A percentile compares a stretch with the other conserved stretches of the same genome.
Conservation (phyloP, 1,284 basidiomycete species). For the Golubevia sp. region DNA sequence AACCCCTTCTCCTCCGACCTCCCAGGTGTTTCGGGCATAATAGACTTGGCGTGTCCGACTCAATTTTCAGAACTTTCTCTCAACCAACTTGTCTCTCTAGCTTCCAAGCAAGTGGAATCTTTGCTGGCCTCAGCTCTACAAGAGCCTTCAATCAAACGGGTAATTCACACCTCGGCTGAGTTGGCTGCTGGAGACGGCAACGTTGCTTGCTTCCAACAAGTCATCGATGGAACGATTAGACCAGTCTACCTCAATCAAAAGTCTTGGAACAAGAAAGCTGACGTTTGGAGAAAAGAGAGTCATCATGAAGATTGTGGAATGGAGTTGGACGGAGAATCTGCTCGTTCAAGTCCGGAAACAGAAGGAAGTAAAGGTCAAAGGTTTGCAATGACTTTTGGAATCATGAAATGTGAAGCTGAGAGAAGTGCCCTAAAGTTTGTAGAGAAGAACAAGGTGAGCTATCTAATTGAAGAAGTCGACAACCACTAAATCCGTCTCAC, state of each 20-base stretch:
- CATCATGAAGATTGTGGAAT: neutral
- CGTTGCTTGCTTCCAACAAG: neutral
- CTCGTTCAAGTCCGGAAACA: too few relatives aligned
- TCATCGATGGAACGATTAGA: neutral
- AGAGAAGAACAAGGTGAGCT: neutral
- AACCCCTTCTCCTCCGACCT: neutral
- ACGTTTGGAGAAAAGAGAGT: neutral
- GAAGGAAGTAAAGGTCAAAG: neutral
- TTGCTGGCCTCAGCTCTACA: neutral
- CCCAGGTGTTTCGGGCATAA: neutral
- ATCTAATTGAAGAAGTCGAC: too few relatives aligned
- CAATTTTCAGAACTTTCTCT: neutral
- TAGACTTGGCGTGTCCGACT: neutral
- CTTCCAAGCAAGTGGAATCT: neutral
- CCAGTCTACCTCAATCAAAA: neutral
- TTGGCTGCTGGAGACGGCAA: neutral
- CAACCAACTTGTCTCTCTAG: neutral
- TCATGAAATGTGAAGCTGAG: neutral
- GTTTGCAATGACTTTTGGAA: neutral
- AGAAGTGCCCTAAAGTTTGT: neutral
- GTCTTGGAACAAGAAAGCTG: neutral
- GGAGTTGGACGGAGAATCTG: neutral
- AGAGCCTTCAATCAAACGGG: neutral
- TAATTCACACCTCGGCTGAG: neutral
- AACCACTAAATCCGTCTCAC: too few relatives aligned